Evolutionary conservation across 2,329 filamentous ascomycete genomes (phyloP).

Genomic region (Botryosphaeria dothidea): DNA sequence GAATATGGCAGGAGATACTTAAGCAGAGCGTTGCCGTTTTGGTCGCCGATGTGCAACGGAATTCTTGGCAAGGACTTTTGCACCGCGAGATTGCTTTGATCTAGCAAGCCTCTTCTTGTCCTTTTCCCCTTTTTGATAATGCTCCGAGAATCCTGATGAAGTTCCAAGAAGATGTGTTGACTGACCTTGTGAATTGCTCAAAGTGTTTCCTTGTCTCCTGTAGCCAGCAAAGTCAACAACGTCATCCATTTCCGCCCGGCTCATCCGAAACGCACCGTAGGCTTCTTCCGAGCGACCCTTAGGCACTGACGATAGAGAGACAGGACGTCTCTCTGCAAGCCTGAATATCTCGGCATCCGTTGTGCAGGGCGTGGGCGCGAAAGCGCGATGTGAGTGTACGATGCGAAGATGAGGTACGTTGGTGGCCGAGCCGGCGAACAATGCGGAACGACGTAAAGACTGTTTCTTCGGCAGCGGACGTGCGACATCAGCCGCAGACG

Average conservation of each 20-base stretch:
- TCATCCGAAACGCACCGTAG: slow-evolving; percentile 59
- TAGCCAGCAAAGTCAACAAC: slow-evolving; percentile 17
- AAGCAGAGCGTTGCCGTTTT: no score
- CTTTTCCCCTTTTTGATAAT: no score
- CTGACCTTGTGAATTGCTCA: slow-evolving; percentile 62
- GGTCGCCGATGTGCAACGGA: no score
- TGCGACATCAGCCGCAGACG: background rate
- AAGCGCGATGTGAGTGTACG: background rate
- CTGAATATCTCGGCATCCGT: slow-evolving; percentile 64
- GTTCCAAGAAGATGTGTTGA: background rate
- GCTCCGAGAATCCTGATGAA: background rate
- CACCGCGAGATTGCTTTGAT: no score
- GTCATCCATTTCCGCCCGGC: slow-evolving; percentile 26
- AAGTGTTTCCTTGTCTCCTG: slow-evolving; percentile 64
- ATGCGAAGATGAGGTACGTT: background rate
- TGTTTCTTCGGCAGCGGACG: background rate
- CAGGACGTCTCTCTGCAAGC: slow-evolving; percentile 87
- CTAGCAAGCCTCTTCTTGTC: no score
- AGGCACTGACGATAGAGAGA: slow-evolving; percentile 84
- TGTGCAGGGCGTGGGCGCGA: background rate
- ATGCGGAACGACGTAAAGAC: background rate
- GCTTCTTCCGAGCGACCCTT: slow-evolving; percentile 78
- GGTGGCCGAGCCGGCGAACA: background rate
- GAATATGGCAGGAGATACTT: no score
- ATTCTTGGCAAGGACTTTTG: no score